These are phyloP conservation scores for Leucosporidium scottii DNA, from an alignment of 768 basidiomycete species.

Conservation along the genomic window DNA sequence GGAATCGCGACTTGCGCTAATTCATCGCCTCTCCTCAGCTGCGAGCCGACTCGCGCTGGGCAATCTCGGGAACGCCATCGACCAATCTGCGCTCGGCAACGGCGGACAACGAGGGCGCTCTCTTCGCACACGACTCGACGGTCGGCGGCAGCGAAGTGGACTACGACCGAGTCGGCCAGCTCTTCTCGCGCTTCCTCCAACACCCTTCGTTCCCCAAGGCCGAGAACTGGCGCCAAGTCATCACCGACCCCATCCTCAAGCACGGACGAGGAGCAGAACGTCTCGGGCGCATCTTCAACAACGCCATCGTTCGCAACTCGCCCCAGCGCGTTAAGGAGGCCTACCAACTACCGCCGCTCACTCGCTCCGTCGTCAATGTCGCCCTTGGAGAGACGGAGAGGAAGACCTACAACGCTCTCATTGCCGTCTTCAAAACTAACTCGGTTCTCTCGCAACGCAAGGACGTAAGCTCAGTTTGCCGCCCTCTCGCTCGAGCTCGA, in stretches of 20 bases:
- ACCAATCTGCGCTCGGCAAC: conserved; percentile 30
- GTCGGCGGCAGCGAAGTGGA: conserved; percentile 27
- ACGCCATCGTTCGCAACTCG: conserved; percentile 27
- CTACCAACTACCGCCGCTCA: conserved; percentile 26
- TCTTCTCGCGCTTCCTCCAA: conserved; percentile 25
- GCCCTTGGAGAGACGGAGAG: conserved; percentile 28
- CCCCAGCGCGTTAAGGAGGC: conserved; percentile 2
- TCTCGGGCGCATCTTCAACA: conserved; percentile 12
- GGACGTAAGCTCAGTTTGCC: conserved; percentile 9
- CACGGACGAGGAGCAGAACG: conserved; percentile 7
- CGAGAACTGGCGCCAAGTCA: conserved; percentile 6
- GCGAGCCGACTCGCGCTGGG: conserved; percentile 28
- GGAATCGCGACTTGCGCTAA: not conserved
- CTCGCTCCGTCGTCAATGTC: conserved; percentile 7
- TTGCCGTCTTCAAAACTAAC: conserved; percentile 33
- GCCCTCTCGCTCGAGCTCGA: too few relatives aligned
- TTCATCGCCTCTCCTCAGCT: conserved; percentile 9
- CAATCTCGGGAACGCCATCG: conserved; percentile 35
- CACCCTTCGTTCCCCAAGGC: conserved; percentile 21
- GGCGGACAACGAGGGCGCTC: conserved; percentile 14
- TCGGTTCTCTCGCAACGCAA: conserved; percentile 26
- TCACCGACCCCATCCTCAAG: not conserved
- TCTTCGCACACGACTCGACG: conserved; percentile 12
- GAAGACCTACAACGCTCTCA: conserved; percentile 34
- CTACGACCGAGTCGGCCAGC: conserved; percentile 28